Base-by-base conservation (phyloP, 352 stramenopile species). In the Pythium myriotylum region DNA sequence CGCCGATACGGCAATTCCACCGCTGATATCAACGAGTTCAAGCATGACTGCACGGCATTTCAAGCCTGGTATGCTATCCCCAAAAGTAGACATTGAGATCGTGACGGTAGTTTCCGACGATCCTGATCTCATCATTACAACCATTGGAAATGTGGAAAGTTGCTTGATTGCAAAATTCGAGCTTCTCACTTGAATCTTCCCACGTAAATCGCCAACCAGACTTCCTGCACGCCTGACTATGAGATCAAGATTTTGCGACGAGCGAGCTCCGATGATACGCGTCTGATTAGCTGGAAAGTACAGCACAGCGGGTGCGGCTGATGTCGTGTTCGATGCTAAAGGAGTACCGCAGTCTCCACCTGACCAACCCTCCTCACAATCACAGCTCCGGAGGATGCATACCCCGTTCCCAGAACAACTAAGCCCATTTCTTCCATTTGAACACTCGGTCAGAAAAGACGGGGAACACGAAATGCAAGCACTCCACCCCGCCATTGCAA, bases 361-460 rank as follows among this genome's bases (percentile, higher is more conserved):
- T 0, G 69, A 65, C 74, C 77, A 90, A 1, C 55, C 65, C 56
- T 45, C 24, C n/a, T 32, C 43, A 45, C 83, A 92, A 14, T 64
- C 58, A 41, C 83, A 92, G 0, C 77, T 74, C 22, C 81, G 79
- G 4, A 78, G 81, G 4, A 71, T 23, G 46, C 83, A 92, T 3
- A 61, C 47, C 12, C 83, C 83, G 17, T 83, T 81, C 4, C 77
- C 78, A 19, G 79, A 86, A 35, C 83, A 92, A 45, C 76, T 9
- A n/a, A 74, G 17, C 14, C 79, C 76, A 52, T 89, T 89, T n/a
- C 80, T 68, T 10, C 83, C 83, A 7, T 63, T 42, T 7, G 71
- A 55, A 52, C 83, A 92, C 3, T 62, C 70, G n/a, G 62, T 27
- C 2, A 76, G 53, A 32, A 60, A 68, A 27, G 66, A 45, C 37